These are phyloP conservation scores for Cruciata laevipes DNA, from an alignment of 257 asterid species.

Conservation along the genomic window DNA sequence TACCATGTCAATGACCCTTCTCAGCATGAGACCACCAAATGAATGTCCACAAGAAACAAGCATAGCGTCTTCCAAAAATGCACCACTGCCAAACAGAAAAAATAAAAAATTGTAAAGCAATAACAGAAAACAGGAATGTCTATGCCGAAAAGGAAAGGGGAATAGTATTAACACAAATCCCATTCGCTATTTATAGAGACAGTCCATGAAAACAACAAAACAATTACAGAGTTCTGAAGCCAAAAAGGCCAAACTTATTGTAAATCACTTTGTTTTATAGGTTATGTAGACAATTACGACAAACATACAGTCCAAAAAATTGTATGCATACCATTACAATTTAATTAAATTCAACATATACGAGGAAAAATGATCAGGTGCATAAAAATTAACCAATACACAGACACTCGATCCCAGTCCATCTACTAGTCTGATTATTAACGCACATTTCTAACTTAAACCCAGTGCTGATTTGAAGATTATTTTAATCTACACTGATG, in stretches of 20 bases:
- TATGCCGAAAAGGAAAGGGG: conserved; percentile 2
- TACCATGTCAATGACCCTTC: conserved; percentile 78
- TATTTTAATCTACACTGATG: not conserved
- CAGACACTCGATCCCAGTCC: not conserved
- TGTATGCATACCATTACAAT: not conserved
- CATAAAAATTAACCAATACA: not conserved
- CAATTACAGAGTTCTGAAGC: not conserved
- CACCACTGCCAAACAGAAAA: conserved; percentile 45
- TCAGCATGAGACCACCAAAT: conserved; percentile 90
- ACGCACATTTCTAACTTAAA: not conserved
- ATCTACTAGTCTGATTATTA: not conserved
- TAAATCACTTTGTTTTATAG: not conserved
- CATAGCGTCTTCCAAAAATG: conserved; percentile 94
- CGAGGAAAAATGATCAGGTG: not conserved
- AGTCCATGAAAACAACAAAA: not conserved
- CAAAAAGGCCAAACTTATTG: not conserved
- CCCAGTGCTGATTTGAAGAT: not conserved
- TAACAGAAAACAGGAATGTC: not conserved
- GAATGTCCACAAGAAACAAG: conserved; percentile 95
- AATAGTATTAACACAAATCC: not conserved
- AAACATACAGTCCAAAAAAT: not conserved
- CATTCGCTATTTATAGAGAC: not conserved
- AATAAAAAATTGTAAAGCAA: conserved; percentile 18
- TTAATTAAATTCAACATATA: not conserved
- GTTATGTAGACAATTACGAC: not conserved